Conservation (phyloP, 1,284 basidiomycete species). For the Cutaneotrichosporon cavernicola region DNA sequence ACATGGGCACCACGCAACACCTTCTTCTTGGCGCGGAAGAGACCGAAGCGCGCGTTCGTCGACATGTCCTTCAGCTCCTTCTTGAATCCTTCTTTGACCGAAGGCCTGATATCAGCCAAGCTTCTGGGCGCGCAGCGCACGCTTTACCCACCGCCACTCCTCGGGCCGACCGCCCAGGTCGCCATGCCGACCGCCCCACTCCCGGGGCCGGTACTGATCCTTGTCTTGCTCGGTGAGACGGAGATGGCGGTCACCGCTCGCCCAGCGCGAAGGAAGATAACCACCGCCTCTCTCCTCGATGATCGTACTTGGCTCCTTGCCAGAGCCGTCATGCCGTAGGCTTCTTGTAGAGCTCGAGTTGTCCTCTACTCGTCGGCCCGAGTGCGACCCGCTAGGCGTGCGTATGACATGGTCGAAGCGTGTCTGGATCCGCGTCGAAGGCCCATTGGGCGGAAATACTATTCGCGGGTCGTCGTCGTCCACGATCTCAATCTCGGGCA, state of each 20-base stretch:
- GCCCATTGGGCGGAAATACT: constrained; percentile 39
- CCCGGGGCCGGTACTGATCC: constrained; percentile 50
- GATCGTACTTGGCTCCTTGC: constrained; percentile 32
- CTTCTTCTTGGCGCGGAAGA: constrained; percentile 54
- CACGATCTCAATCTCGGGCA: constrained; percentile 51
- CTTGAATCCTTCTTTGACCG: constrained; percentile 48
- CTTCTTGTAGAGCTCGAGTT: background rate
- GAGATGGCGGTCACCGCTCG: constrained; percentile 45
- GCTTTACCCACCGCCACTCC: constrained; percentile 50
- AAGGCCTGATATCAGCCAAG: constrained; percentile 31
- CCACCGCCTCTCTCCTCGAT: constrained; percentile 45
- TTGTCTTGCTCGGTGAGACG: constrained; percentile 46
- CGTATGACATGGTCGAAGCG: constrained; percentile 36
- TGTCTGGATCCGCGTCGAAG: constrained; percentile 38
- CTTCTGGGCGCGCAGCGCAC: background rate
- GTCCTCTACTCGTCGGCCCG: background rate
- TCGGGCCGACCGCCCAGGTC: constrained; percentile 42
- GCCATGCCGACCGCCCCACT: constrained; percentile 49
- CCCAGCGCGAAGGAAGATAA: constrained; percentile 51
- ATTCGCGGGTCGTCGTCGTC: constrained; percentile 50
- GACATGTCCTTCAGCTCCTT: constrained; percentile 49
- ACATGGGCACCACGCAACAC: constrained; percentile 46
- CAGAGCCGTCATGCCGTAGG: constrained; percentile 11
- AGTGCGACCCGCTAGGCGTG: constrained; percentile 8
- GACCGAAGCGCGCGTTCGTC: constrained; percentile 47